phyloP scores from a whole-genome alignment of 2,329 filamentous ascomycete species.

The Tolypocladium tundrense region DNA sequence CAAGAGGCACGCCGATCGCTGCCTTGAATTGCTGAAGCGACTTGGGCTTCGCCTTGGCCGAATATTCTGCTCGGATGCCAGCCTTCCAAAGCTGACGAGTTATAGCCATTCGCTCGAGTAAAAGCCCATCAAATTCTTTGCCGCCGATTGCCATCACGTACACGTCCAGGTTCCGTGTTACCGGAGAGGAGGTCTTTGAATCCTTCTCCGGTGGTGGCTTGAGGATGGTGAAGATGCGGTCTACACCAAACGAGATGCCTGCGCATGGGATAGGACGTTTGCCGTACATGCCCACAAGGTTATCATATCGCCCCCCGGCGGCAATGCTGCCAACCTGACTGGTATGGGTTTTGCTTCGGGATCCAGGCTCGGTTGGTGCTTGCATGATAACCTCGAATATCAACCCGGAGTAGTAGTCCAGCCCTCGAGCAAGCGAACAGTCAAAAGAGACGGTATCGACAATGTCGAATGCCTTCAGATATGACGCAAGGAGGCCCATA shows the following conservation, averaged over 20 bases:
- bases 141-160: constrained; percentile 93
- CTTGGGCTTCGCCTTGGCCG: constrained; percentile 85
- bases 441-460: constrained; percentile 75
- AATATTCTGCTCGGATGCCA: constrained; percentile 74
- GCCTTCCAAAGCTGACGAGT: constrained; percentile 71
- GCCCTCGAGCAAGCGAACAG: constrained; percentile 75
- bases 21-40: constrained; percentile 83
- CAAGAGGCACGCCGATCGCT: constrained; percentile 78
- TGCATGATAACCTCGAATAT: constrained; percentile 80
- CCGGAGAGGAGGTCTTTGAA: constrained; percentile 48
- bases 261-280: constrained; percentile 62
- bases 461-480: constrained; percentile 68
- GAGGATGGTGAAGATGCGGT: constrained; percentile 87
- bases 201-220: constrained; percentile 54
- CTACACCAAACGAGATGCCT: constrained; percentile 78
- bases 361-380: constrained; percentile 8
- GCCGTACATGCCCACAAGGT: constrained; percentile 88
- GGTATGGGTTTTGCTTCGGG: too few relatives aligned
- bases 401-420: constrained; percentile 84
- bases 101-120: constrained; percentile 76
- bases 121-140: constrained; percentile 69
- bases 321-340: constrained; percentile 70
- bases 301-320: constrained; percentile 83
- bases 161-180: constrained; percentile 59
- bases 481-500: constrained; percentile 69